Percentiles rank a stretch among this genome's conserved stretches.
These are phyloP conservation scores for Lachancea dasiensis DNA, from an alignment of 805 yeast genomes.

Conservation along the genomic window DNA sequence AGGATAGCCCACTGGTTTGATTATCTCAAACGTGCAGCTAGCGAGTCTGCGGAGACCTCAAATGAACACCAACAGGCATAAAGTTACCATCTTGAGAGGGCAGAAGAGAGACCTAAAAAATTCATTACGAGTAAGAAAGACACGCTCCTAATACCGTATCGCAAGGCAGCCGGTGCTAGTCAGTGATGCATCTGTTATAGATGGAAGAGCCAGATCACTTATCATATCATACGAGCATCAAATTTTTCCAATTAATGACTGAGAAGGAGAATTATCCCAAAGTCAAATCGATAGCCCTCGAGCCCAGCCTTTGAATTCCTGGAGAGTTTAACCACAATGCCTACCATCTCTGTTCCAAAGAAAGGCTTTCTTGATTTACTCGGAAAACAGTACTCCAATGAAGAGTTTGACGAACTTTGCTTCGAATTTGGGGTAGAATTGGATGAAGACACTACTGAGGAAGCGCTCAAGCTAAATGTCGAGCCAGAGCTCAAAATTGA, in stretches of 20 bases:
- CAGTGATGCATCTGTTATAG: too few species aligned
- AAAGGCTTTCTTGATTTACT: slow-evolving; percentile 81
- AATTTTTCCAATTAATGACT: slow-evolving; percentile 3
- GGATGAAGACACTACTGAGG: slow-evolving; percentile 92
- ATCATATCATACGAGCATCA: background rate
- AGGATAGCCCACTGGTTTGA: too few species aligned
- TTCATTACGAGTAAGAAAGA: too few species aligned
- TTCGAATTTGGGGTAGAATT: slow-evolving; percentile 96
- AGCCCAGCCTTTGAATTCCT: background rate
- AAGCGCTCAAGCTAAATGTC: slow-evolving; percentile 39
- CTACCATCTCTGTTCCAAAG: slow-evolving; percentile 94
- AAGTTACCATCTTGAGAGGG: too few species aligned
- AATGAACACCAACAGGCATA: too few species aligned
- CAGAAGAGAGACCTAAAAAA: too few species aligned
- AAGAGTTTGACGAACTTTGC: slow-evolving; percentile 95
- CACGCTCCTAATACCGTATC: too few species aligned
- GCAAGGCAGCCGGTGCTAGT: too few species aligned
- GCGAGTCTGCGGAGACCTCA: too few species aligned
- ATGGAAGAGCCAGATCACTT: background rate
- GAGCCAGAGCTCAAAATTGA: slow-evolving; percentile 95
- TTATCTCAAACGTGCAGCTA: too few species aligned
- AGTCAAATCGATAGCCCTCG: background rate
- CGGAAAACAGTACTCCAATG: slow-evolving; percentile 65
- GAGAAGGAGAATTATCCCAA: background rate
- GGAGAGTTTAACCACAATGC: slow-evolving; percentile 50